Conservation (phyloP, 2,329 filamentous ascomycete species). For the Tolypocladium ovalisporum region DNA sequence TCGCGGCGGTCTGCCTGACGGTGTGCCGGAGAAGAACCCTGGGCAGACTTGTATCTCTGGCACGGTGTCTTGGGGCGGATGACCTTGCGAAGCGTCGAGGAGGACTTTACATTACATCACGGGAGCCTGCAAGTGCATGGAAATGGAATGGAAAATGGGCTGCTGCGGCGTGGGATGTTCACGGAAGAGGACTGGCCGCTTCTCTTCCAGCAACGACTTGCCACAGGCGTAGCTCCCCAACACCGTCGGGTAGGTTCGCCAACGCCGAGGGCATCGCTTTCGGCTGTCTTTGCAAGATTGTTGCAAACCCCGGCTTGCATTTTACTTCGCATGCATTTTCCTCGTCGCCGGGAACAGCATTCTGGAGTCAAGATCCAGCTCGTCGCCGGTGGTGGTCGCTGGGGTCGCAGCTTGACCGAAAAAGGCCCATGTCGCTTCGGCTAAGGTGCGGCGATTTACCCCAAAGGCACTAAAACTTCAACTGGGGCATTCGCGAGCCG, state of each 20-base stretch:
- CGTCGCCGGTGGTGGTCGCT: background rate
- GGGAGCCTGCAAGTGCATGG: background rate
- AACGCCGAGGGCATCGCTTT: background rate
- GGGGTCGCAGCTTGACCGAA: background rate
- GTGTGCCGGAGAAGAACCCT: background rate
- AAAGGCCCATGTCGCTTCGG: conserved; percentile 16
- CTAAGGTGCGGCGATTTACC: conserved; percentile 28
- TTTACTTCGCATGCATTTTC: background rate
- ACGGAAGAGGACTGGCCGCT: background rate
- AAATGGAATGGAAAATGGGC: background rate
- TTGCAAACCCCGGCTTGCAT: background rate
- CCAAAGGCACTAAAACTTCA: conserved; percentile 28
- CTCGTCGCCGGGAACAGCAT: background rate
- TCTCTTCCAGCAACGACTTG: background rate
- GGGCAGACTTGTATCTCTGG: background rate
- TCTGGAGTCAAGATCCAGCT: background rate
- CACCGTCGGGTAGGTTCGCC: background rate
- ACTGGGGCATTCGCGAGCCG: conserved; percentile 14
- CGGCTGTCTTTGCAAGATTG: background rate
- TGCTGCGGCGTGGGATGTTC: background rate
- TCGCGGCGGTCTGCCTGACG: background rate
- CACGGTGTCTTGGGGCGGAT: background rate
- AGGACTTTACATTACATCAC: too few species aligned
- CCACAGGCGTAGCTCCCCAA: background rate
- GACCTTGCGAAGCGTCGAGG: background rate